Evolutionary conservation across 495 filamentous ascomycete species (phyloP).

Genomic region (Tuber melanosporum): DNA sequence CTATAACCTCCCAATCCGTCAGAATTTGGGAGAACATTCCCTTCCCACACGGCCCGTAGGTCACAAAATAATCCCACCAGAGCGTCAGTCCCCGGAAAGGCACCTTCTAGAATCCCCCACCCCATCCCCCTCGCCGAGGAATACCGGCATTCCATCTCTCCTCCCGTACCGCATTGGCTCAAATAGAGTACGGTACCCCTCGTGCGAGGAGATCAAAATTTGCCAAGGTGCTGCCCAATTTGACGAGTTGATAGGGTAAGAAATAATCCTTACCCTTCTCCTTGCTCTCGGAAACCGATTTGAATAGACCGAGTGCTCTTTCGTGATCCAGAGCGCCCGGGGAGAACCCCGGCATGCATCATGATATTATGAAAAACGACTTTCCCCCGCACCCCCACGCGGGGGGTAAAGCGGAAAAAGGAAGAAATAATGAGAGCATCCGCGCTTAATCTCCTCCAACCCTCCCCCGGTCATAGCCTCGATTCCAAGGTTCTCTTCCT

Average conservation of each 20-base stretch:
- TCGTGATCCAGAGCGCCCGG: not conserved
- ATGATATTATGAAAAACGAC: not conserved
- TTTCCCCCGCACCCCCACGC: not conserved
- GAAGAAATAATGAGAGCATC: not conserved
- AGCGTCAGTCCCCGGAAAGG: not conserved
- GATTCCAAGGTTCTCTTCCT: not conserved
- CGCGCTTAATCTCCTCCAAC: not conserved
- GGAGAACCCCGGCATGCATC: not conserved
- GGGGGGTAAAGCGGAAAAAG: not conserved
- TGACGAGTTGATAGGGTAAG: not conserved
- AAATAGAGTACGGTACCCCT: not conserved
- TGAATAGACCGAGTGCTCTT: not conserved
- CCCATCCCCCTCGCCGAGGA: too few species aligned
- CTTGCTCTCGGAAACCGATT: not conserved
- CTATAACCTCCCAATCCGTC: not conserved
- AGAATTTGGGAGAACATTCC: not conserved
- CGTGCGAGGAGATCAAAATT: not conserved
- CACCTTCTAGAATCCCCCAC: not conserved
- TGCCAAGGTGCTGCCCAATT: not conserved
- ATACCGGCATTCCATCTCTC: too few species aligned
- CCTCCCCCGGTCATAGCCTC: not conserved
- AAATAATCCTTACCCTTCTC: not conserved
- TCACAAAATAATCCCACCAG: not conserved
- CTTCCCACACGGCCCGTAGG: not conserved
- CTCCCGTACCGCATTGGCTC: too few species aligned